Conservation (phyloP, 164 flowering plant species). For the Annona squamosa region DNA sequence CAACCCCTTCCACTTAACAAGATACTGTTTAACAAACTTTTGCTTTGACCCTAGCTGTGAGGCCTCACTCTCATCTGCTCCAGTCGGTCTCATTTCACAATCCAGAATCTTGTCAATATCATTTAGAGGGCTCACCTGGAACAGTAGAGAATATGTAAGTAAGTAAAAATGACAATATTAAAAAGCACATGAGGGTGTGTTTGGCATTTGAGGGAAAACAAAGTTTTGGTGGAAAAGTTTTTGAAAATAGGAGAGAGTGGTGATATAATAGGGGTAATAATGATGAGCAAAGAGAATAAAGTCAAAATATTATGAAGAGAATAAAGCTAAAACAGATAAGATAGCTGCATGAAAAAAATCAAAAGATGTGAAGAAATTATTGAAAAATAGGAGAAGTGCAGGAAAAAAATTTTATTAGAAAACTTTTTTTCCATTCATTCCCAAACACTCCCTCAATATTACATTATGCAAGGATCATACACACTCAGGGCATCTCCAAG, state of each 20-base stretch:
- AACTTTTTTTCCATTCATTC: background rate
- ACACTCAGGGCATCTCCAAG: slow-evolving; percentile 98
- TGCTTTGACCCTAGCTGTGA: slow-evolving; percentile 79
- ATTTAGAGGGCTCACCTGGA: slow-evolving; percentile 85
- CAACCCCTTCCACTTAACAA: slow-evolving; percentile 95
- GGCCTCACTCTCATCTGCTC: slow-evolving; percentile 63
- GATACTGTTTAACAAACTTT: slow-evolving; percentile 89
- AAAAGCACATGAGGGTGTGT: background rate
- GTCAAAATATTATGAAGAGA: too few species aligned
- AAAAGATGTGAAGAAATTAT: too few species aligned
- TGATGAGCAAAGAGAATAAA: too few species aligned
- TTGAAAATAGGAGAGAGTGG: background rate
- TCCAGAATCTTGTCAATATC: slow-evolving; percentile 95
- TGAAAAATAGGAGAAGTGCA: background rate
- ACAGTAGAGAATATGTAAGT: background rate
- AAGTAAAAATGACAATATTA: background rate
- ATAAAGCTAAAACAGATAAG: too few species aligned
- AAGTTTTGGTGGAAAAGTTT: background rate
- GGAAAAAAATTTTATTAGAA: background rate
- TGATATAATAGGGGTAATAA: too few species aligned
- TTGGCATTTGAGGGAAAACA: background rate
- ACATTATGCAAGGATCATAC: slow-evolving; percentile 42
- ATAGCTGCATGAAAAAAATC: too few species aligned
- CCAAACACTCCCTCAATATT: background rate
- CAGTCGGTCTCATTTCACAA: slow-evolving; percentile 88